Evolutionary conservation across 2,329 filamentous ascomycete genomes (phyloP).

Genomic region (Onygenales sp.): DNA sequence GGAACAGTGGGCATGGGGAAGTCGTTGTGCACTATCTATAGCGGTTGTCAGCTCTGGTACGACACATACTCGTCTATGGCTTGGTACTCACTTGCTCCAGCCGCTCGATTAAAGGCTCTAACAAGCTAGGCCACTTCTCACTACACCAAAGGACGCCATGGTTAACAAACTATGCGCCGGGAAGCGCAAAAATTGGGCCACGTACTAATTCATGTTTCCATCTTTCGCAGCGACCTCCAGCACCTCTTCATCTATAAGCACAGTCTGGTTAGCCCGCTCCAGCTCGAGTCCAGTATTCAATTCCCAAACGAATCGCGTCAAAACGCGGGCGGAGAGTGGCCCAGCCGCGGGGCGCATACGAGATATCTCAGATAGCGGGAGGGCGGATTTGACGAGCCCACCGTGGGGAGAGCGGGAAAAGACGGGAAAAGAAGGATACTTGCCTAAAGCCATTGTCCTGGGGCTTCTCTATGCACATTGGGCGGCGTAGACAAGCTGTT

Average conservation of each 20-base stretch:
- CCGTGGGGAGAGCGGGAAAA: neutral
- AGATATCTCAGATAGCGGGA: neutral
- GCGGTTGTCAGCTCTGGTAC: neutral
- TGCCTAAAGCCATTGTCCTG: constrained; percentile 4
- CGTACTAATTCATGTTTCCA: constrained; percentile 51
- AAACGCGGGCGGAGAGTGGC: too few relatives aligned
- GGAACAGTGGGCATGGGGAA: constrained; percentile 62
- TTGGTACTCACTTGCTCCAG: constrained; percentile 50
- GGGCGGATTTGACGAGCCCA: neutral
- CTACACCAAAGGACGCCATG: constrained; percentile 37
- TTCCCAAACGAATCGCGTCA: too few relatives aligned
- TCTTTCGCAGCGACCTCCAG: constrained; percentile 48
- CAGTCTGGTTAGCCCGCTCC: neutral
- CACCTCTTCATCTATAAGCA: constrained; percentile 39
- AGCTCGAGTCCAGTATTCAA: neutral
- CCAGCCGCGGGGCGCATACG: neutral
- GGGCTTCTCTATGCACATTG: neutral
- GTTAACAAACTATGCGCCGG: neutral
- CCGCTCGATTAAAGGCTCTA: constrained; percentile 55
- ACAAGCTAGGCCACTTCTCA: constrained; percentile 58
- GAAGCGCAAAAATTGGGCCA: constrained; percentile 2
- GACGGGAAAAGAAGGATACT: neutral
- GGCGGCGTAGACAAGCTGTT: neutral
- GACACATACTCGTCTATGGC: too few relatives aligned
- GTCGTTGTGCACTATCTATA: constrained; percentile 62